phyloP scores from a whole-genome alignment of 1,284 basidiomycete species.

The Fereydounia khargensis region DNA sequence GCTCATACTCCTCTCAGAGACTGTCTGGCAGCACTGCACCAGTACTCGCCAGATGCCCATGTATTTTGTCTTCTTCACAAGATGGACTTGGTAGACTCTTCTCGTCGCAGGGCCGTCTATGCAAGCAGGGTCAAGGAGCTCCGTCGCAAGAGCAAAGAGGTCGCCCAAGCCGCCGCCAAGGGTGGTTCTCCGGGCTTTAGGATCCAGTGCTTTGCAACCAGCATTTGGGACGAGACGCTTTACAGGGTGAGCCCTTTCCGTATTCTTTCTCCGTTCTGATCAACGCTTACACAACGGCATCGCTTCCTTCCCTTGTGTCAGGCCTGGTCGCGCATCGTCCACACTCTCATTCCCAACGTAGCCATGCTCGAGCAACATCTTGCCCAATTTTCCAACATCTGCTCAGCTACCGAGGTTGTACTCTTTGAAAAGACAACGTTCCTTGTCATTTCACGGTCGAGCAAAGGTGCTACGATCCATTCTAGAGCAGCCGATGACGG shows the following conservation, averaged over 20 bases:
- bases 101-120: conserved; percentile 65
- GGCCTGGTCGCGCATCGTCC: conserved; percentile 98
- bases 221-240: conserved; percentile 94
- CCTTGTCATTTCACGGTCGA: conserved; percentile 71
- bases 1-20: conserved; percentile 19
- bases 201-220: conserved; percentile 73
- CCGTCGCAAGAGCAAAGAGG: conserved; percentile 37
- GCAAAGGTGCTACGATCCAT: neutral
- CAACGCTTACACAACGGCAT: conserved; percentile 5
- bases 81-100: conserved; percentile 73
- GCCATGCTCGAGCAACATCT: conserved; percentile 82
- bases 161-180: conserved; percentile 16
- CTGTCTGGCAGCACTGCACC: conserved; percentile 43
- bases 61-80: conserved; percentile 94
- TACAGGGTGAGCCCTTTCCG: conserved; percentile 70
- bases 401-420: conserved; percentile 86
- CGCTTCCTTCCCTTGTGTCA: conserved; percentile 55
- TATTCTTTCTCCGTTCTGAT: neutral
- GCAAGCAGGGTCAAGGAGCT: conserved; percentile 60
- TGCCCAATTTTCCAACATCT: conserved; percentile 76
- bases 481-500: neutral
- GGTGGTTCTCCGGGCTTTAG: conserved; percentile 59
- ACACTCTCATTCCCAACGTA: conserved; percentile 92
- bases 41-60: conserved; percentile 65
- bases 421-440: conserved; percentile 97